Percentiles rank a stretch among this genome's conserved stretches.
These are phyloP conservation scores for Pseudomonodictys pantanalensis DNA, from an alignment of 495 filamentous ascomycete species.

Conservation along the genomic window DNA sequence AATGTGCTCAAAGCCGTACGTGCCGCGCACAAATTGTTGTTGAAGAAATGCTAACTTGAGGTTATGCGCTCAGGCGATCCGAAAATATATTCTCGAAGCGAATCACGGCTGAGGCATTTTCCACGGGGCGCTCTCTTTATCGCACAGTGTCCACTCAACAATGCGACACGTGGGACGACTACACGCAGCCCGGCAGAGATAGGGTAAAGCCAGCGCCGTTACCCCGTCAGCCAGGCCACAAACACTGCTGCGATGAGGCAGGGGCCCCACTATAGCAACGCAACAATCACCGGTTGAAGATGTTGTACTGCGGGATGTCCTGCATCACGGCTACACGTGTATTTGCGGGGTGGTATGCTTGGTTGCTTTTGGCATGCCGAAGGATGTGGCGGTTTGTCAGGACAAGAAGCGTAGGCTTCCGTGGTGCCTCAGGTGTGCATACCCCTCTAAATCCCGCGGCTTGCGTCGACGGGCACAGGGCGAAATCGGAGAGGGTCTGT, in stretches of 20 bases:
- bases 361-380: constrained; percentile 11
- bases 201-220: too few species aligned
- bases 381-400: too few species aligned
- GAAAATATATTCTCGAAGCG: constrained; percentile 39
- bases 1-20: constrained; percentile 70
- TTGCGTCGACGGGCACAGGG: constrained; percentile 1
- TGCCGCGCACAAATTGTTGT: constrained; percentile 18
- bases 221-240: too few species aligned
- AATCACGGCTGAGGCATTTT: constrained; percentile 37
- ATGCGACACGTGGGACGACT: neutral
- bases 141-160: too few species aligned
- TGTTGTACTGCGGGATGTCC: constrained; percentile 27
- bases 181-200: too few species aligned
- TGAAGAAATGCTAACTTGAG: constrained; percentile 22
- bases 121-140: constrained; percentile 19
- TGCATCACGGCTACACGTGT: constrained; percentile 26
- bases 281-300: too few species aligned
- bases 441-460: neutral
- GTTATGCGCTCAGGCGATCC: constrained; percentile 34
- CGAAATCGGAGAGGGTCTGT: constrained; percentile 14
- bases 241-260: too few species aligned
- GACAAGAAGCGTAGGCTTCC: too few species aligned
- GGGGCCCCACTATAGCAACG: too few species aligned
- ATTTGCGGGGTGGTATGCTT: constrained; percentile 23
- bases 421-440: neutral